Evolutionary conservation across 1,284 basidiomycete genomes (phyloP).

Genomic region (Wallemia ichthyophaga): DNA sequence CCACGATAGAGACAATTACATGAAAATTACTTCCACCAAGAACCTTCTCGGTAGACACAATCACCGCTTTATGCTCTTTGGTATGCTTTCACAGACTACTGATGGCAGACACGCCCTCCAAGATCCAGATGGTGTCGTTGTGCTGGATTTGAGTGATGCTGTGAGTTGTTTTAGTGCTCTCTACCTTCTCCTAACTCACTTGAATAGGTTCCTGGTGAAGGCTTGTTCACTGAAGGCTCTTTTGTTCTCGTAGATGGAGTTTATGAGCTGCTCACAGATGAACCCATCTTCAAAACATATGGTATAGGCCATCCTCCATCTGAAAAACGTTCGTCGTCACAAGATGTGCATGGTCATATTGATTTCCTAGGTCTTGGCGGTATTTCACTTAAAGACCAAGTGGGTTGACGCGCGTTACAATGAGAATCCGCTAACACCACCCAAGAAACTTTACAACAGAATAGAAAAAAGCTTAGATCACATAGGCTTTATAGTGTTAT

Average conservation of each 20-base stretch:
- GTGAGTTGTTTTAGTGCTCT: slow-evolving; percentile 21
- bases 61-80: slow-evolving; percentile 70
- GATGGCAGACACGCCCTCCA: slow-evolving; percentile 74
- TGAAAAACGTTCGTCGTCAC: slow-evolving; percentile 31
- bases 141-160: slow-evolving; percentile 59
- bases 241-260: slow-evolving; percentile 87
- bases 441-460: slow-evolving; percentile 12
- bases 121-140: slow-evolving; percentile 71
- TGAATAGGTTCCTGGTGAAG: slow-evolving; percentile 63
- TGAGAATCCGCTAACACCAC: slow-evolving; percentile 11
- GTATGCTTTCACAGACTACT: slow-evolving; percentile 66
- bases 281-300: slow-evolving; percentile 36
- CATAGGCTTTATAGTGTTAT: slow-evolving; percentile 74
- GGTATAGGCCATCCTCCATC: slow-evolving; percentile 94
- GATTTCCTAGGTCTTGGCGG: slow-evolving; percentile 83
- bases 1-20: slow-evolving; percentile 45
- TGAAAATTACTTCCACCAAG: slow-evolving; percentile 87
- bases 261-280: slow-evolving; percentile 20
- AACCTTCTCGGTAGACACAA: slow-evolving; percentile 75
- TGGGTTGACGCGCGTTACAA: slow-evolving; percentile 16
- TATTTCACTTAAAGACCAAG: slow-evolving; percentile 73
- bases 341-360: slow-evolving; percentile 69
- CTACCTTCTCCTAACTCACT: slow-evolving; percentile 2
- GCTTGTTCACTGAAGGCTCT: slow-evolving; percentile 83
- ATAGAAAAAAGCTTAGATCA: slow-evolving; percentile 16